A percentile compares a stretch with the other conserved stretches of the same genome.
These are phyloP conservation scores for thale cress (Arabidopsis thaliana) DNA, from an alignment of 345 rosid genomes.

Conservation along the genomic window TAIR10.1 NC_003076.8:1123501-1124000, in stretches of 20 bases:
- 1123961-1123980: not conserved
- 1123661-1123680: not conserved
- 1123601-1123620: not conserved
- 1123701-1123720: constrained; percentile 12
- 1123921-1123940: constrained; percentile 1
- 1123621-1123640: constrained; percentile 2
- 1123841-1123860: constrained; percentile 99
- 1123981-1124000: not conserved
- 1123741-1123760: constrained; percentile 85
- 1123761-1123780: constrained; percentile 92
- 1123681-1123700: constrained; percentile 1
- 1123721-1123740: constrained; percentile 13
- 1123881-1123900: constrained; percentile 24
- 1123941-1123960: not conserved
- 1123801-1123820: constrained; percentile 86
- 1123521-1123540: constrained; percentile 99
- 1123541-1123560: constrained; percentile 43
- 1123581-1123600: constrained; percentile 13
- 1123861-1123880: constrained; percentile 60
- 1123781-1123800: constrained; percentile 99
- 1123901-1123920: not conserved
- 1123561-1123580: constrained; percentile 27
- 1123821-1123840: constrained; percentile 91
- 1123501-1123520: constrained; percentile 99
- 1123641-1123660: constrained; percentile 2